Evolutionary conservation across 1,284 basidiomycete species (phyloP).

Genomic region (Agaricales sp.): DNA sequence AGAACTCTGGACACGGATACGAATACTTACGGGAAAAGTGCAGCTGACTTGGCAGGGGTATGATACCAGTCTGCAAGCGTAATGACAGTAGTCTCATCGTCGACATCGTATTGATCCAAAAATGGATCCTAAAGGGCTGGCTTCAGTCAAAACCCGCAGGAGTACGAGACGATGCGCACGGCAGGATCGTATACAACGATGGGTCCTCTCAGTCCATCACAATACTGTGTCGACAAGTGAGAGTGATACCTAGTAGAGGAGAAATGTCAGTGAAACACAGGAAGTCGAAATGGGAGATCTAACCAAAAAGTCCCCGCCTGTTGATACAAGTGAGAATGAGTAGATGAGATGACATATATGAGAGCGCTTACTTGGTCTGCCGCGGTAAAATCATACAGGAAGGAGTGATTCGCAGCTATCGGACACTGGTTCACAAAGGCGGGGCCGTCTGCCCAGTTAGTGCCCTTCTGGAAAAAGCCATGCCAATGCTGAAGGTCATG

Average conservation of each 20-base stretch:
- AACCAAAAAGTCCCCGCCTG: slow-evolving; percentile 13
- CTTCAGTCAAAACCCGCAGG: slow-evolving; percentile 12
- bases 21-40: no score
- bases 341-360: no score
- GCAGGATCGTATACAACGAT: no score
- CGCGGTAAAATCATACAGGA: slow-evolving; percentile 17
- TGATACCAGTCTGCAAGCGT: neutral
- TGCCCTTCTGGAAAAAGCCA: slow-evolving; percentile 10
- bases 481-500: no score
- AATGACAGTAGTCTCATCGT: no score
- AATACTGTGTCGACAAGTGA: no score
- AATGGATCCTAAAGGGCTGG: slow-evolving; percentile 13
- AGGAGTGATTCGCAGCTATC: slow-evolving; percentile 12
- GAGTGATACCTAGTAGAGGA: neutral
- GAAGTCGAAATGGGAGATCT: slow-evolving; percentile 5
- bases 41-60: no score
- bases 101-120: slow-evolving; percentile 11
- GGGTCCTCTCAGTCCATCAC: no score
- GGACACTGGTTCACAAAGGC: slow-evolving; percentile 18
- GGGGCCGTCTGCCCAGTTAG: slow-evolving; percentile 14
- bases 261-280: neutral
- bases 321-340: neutral
- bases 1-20: no score
- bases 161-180: slow-evolving; percentile 8
- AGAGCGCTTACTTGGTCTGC: neutral